Percentiles rank a stretch among this genome's conserved stretches.
Evolutionary conservation across 169 alveolate species (phyloP).

Genomic region (Fabrea salina): DNA sequence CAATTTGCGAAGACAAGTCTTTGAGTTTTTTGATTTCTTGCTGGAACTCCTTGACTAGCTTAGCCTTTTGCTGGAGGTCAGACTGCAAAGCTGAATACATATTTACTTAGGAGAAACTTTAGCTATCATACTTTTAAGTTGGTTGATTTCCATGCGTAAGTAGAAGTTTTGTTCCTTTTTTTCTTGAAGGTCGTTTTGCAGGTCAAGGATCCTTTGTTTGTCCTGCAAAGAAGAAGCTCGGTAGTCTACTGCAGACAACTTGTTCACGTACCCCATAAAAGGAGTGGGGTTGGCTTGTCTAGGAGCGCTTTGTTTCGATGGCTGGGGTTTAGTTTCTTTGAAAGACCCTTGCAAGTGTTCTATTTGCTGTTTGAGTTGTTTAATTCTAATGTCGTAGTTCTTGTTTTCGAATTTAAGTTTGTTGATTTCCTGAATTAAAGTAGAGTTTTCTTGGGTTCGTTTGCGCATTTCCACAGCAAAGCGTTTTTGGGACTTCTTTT

Average conservation of each 20-base stretch:
- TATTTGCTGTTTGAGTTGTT: background rate
- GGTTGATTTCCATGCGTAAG: constrained; percentile 10
- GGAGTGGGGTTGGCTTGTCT: background rate
- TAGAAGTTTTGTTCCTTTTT: constrained; percentile 20
- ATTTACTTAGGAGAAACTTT: no score
- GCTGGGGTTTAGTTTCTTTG: background rate
- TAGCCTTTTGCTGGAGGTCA: background rate
- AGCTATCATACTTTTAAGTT: background rate
- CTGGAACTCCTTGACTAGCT: constrained; percentile 9
- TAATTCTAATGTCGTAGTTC: background rate
- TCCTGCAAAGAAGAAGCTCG: constrained; percentile 6
- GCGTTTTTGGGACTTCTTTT: constrained; percentile 58
- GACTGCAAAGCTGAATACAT: no score
- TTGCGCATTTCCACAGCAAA: constrained; percentile 62
- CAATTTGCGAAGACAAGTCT: background rate
- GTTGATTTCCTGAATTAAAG: constrained; percentile 65
- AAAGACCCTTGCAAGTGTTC: background rate
- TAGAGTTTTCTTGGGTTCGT: constrained; percentile 69
- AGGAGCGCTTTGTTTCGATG: background rate
- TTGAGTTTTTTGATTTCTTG: background rate
- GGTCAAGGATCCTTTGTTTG: constrained; percentile 9
- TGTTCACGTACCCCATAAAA: background rate
- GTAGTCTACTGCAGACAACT: background rate
- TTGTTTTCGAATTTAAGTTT: constrained; percentile 1
- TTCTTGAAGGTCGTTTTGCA: constrained; percentile 21